Conservation (phyloP, 2,329 filamentous ascomycete genomes). For the Aureobasidium sp. region DNA sequence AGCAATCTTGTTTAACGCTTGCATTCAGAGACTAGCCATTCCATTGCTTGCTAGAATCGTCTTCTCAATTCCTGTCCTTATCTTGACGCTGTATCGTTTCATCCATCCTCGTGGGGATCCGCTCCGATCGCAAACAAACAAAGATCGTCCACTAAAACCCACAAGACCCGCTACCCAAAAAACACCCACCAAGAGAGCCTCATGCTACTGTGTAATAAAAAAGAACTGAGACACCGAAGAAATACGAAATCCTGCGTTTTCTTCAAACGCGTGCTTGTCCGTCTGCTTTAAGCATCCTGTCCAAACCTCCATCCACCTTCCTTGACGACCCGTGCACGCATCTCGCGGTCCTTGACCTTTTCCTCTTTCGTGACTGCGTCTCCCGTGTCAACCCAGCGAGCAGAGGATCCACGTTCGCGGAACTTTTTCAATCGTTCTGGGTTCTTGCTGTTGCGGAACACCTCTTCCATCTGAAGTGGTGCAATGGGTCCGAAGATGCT, state of each 20-base stretch:
- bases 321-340: conserved; percentile 68
- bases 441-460: conserved; percentile 77
- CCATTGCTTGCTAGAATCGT: not conserved
- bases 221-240: not conserved
- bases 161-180: conserved; percentile 1
- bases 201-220: not conserved
- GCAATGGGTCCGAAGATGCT: conserved; percentile 82
- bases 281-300: conserved; percentile 6
- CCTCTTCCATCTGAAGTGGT: conserved; percentile 90
- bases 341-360: conserved; percentile 69
- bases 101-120: not conserved
- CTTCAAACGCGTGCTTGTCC: not conserved
- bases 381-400: conserved; percentile 71
- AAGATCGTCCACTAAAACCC: conserved; percentile 10
- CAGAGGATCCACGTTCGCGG: conserved; percentile 83
- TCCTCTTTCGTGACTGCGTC: conserved; percentile 85
- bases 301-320: conserved; percentile 79
- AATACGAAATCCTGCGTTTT: conserved; percentile 7
- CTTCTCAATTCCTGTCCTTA: not conserved
- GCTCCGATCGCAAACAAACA: conserved; percentile 6
- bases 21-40: not conserved
- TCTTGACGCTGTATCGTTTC: not conserved
- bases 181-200: conserved; percentile 1
- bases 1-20: not conserved
- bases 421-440: conserved; percentile 74